Evolutionary conservation across 1,139 yeast genomes (phyloP).

Genomic region (Pichia sp.): DNA sequence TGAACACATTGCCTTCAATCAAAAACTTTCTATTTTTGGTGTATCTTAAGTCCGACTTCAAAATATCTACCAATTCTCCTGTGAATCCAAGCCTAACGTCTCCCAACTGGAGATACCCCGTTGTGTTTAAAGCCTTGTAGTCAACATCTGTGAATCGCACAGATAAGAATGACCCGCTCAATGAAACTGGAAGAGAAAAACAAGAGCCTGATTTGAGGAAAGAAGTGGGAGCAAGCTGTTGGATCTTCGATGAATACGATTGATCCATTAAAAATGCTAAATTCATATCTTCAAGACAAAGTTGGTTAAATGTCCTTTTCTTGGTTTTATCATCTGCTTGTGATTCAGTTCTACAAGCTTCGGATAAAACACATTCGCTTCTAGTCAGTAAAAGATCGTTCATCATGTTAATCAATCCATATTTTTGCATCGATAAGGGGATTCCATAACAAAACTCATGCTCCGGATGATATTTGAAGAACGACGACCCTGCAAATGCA

Average conservation of each 20-base stretch:
- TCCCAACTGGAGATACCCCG: conserved; percentile 25
- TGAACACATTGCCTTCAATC: conserved; percentile 30
- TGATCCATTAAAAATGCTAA: not conserved
- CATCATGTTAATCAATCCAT: conserved; percentile 26
- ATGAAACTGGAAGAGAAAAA: conserved; percentile 15
- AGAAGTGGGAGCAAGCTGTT: conserved; percentile 16
- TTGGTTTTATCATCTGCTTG: not conserved
- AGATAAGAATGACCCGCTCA: conserved; percentile 15
- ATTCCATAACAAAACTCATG: conserved; percentile 22
- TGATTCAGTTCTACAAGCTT: not conserved
- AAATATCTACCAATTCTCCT: conserved; percentile 29
- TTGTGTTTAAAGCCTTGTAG: conserved; percentile 13
- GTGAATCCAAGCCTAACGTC: conserved; percentile 21
- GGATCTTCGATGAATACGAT: not conserved
- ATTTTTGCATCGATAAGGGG: conserved; percentile 20
- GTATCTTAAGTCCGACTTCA: conserved; percentile 26
- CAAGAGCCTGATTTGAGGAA: conserved; percentile 26
- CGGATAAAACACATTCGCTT: not conserved
- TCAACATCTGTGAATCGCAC: conserved; percentile 24
- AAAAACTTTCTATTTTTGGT: conserved; percentile 16
- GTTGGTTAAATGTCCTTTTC: conserved; percentile 21
- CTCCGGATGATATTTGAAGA: conserved; percentile 26
- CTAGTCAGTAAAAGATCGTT: conserved; percentile 24
- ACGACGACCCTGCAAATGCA: conserved; percentile 16
- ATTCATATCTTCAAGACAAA: conserved; percentile 6